Evolutionary conservation across 169 alveolate species (phyloP).

Genomic region (Eimeria acervulina): DNA sequence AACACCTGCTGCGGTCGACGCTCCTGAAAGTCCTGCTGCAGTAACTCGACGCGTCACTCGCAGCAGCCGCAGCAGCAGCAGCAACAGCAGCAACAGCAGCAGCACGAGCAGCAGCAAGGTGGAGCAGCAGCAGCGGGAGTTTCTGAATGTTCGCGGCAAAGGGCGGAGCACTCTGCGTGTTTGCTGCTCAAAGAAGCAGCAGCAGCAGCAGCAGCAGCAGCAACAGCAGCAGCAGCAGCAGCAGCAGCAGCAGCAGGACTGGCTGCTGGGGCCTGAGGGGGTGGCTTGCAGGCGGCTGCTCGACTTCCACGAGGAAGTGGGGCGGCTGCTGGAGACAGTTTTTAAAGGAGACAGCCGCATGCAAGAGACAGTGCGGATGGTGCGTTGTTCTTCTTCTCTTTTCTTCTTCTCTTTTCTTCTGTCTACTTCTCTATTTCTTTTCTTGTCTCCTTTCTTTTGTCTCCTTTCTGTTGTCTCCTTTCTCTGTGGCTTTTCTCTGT

Average conservation of each 20-base stretch:
- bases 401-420: too few species aligned
- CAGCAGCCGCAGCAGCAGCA: slow-evolving; percentile 42
- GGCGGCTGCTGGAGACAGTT: slow-evolving; percentile 14
- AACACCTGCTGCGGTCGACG: neutral
- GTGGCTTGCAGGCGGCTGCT: slow-evolving; percentile 57
- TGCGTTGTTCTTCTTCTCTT: neutral
- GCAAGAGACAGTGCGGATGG: neutral
- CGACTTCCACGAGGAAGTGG: slow-evolving; percentile 17
- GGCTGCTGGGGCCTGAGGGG: slow-evolving; percentile 1
- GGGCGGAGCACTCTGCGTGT: neutral
- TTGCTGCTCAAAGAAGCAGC: neutral
- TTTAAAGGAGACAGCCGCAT: slow-evolving; percentile 27
- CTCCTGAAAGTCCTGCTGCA: neutral
- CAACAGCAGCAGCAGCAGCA: slow-evolving; percentile 34
- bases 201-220: slow-evolving; percentile 39
- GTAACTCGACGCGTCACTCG: slow-evolving; percentile 29
- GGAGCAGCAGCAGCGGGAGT: too few species aligned
- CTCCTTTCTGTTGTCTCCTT: too few species aligned
- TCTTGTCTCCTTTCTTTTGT: too few species aligned
- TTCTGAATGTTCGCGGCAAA: neutral
- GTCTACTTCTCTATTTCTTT: neutral
- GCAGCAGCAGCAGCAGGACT: slow-evolving; percentile 35
- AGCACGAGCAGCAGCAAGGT: too few species aligned
- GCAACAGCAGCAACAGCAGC: neutral
- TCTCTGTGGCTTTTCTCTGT: too few species aligned